Evolutionary conservation across 1,139 yeast species (phyloP).

Genomic region (Hyphopichia buzzinii): DNA sequence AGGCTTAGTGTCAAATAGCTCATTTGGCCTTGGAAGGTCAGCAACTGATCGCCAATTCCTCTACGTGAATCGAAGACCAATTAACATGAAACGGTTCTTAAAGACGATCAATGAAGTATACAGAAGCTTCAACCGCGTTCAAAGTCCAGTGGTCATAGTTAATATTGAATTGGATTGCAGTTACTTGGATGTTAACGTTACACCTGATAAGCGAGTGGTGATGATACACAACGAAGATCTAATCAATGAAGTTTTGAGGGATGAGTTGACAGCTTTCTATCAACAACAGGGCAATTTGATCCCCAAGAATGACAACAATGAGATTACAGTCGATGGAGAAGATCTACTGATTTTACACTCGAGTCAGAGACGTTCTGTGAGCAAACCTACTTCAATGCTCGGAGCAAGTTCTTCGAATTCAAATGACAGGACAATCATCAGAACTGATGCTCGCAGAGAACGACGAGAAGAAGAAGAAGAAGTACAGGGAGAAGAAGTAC

Average conservation of each 20-base stretch:
- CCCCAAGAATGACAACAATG: conserved; percentile 26
- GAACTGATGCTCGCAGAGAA: neutral
- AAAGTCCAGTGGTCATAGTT: conserved; percentile 69
- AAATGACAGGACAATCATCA: too few species aligned
- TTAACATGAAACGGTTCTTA: conserved; percentile 51
- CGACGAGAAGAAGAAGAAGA: neutral
- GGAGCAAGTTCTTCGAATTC: too few species aligned
- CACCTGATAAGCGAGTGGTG: conserved; percentile 84
- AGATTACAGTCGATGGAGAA: conserved; percentile 4
- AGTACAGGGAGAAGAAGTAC: neutral
- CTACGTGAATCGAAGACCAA: conserved; percentile 76
- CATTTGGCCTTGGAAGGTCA: conserved; percentile 69
- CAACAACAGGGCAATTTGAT: conserved; percentile 44
- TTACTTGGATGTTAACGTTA: conserved; percentile 75
- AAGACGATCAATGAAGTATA: conserved; percentile 73
- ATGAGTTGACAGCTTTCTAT: conserved; percentile 39
- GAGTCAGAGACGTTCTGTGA: too few species aligned
- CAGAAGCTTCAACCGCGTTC: conserved; percentile 66
- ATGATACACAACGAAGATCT: conserved; percentile 63
- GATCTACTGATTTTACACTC: conserved; percentile 1
- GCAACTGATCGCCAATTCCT: conserved; percentile 72
- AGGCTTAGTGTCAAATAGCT: conserved; percentile 73
- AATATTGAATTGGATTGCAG: conserved; percentile 54
- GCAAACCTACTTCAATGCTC: too few species aligned
- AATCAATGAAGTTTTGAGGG: conserved; percentile 52